phyloP scores from a whole-genome alignment of 2,329 filamentous ascomycete species.

The Phialophora macrospora region DNA sequence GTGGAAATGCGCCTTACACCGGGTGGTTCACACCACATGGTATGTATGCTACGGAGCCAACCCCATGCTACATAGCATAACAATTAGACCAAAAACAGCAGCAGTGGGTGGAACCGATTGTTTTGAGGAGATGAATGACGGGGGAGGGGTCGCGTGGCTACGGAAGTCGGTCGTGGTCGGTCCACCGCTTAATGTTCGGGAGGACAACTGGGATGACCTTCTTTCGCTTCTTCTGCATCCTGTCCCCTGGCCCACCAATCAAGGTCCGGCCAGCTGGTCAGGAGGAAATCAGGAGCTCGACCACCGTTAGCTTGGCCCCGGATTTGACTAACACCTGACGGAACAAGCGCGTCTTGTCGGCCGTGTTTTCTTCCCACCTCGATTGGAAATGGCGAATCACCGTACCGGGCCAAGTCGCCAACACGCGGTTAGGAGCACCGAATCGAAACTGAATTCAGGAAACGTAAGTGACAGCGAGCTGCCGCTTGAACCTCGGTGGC shows the following conservation, averaged over 20 bases:
- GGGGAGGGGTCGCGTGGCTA: background rate
- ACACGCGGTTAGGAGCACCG: background rate
- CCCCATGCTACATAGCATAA: background rate
- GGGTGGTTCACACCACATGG: background rate
- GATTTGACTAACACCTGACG: background rate
- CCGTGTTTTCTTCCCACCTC: conserved; percentile 3
- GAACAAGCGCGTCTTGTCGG: background rate
- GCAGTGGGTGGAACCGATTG: background rate
- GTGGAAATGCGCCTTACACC: background rate
- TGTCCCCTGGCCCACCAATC: background rate
- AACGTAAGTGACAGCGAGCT: background rate
- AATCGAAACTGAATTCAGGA: background rate
- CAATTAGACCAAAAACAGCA: background rate
- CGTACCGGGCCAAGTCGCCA: conserved; percentile 8
- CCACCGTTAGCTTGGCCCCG: background rate
- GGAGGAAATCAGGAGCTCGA: background rate
- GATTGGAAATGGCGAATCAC: conserved; percentile 2
- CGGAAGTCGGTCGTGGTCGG: background rate
- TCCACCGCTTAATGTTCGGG: conserved; percentile 12
- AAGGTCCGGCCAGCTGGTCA: background rate
- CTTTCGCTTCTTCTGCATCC: conserved; percentile 5
- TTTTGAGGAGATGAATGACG: background rate
- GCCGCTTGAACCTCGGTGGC: conserved; percentile 9
- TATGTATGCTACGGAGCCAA: background rate
- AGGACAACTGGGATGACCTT: background rate